A percentile compares a stretch with the other conserved stretches of the same genome.
phyloP scores from a whole-genome alignment of 306 rosid genomes.

The Citrullus mucosospermus region DNA sequence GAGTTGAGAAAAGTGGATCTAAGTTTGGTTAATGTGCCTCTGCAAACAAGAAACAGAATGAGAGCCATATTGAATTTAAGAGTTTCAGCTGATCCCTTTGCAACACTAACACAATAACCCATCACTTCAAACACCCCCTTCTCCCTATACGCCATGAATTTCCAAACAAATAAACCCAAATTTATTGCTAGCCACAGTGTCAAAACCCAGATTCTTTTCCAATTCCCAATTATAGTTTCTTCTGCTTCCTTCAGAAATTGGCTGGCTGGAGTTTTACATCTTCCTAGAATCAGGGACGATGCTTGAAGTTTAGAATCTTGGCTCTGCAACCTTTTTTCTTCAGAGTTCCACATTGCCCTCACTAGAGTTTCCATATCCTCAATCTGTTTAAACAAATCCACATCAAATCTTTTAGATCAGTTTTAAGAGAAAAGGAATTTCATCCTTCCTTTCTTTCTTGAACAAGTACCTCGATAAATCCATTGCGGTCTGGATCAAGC shows the following conservation, averaged over 20 bases:
- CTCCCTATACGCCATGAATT: constrained; percentile 29
- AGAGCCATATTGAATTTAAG: constrained; percentile 71
- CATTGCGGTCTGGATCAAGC: constrained; percentile 47
- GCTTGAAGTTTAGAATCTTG: background rate
- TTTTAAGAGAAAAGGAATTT: background rate
- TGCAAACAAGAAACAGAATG: constrained; percentile 46
- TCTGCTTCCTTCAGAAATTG: constrained; percentile 4
- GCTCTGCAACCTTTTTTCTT: background rate
- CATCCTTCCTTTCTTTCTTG: background rate
- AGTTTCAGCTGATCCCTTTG: constrained; percentile 68
- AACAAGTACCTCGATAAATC: constrained; percentile 42
- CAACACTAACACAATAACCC: constrained; percentile 47
- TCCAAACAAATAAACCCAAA: constrained; percentile 31
- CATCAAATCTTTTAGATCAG: background rate
- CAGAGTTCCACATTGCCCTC: background rate
- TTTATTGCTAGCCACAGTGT: constrained; percentile 35
- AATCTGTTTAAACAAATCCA: constrained; percentile 24
- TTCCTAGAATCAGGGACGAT: constrained; percentile 13
- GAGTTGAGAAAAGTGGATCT: constrained; percentile 28
- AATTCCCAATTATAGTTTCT: constrained; percentile 18
- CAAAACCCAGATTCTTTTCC: constrained; percentile 47
- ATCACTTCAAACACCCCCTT: constrained; percentile 32
- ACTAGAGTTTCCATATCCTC: constrained; percentile 48
- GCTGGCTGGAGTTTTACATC: constrained; percentile 31
- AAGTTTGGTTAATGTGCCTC: constrained; percentile 40